phyloP scores from a whole-genome alignment of 2,329 filamentous ascomycete species.

The Diplodia intermedia region DNA sequence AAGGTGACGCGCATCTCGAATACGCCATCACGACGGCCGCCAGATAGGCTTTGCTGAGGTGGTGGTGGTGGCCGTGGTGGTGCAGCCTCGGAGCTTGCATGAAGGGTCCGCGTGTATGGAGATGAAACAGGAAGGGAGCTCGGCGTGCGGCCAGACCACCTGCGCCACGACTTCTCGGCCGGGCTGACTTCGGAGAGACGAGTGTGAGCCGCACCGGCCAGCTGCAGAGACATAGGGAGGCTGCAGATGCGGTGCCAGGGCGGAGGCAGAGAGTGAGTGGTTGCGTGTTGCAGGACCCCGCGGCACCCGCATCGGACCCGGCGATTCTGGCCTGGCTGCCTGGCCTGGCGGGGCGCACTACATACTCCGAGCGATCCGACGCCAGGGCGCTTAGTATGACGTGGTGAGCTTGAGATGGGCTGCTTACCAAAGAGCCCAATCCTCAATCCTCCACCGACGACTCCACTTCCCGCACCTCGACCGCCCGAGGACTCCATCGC shows the following conservation, averaged over 20 bases:
- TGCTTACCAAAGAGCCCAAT: constrained; percentile 14
- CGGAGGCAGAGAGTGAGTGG: not conserved
- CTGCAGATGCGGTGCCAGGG: constrained; percentile 6
- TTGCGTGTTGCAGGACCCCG: not conserved
- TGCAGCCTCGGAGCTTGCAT: constrained; percentile 3
- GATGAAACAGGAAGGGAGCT: constrained; percentile 14
- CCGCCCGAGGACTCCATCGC: constrained; percentile 8
- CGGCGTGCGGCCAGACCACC: not conserved
- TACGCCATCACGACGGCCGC: no score
- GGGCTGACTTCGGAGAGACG: constrained; percentile 4
- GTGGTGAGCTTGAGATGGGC: constrained; percentile 10
- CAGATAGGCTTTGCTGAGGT: no score
- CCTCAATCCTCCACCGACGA: not conserved
- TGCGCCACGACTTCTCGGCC: not conserved
- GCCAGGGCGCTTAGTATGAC: constrained; percentile 14
- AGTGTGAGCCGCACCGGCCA: not conserved
- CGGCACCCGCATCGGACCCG: constrained; percentile 10
- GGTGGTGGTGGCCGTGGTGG: not conserved
- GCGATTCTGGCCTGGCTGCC: not conserved
- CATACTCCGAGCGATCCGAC: not conserved
- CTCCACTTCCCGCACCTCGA: not conserved
- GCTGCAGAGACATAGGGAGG: not conserved
- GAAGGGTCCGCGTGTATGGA: not conserved
- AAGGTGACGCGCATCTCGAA: no score
- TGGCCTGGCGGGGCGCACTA: no score